Percentiles rank a stretch among this genome's conserved stretches.
Evolutionary conservation across 2,329 filamentous ascomycete genomes (phyloP).

Genomic region (Penicillium sp.): DNA sequence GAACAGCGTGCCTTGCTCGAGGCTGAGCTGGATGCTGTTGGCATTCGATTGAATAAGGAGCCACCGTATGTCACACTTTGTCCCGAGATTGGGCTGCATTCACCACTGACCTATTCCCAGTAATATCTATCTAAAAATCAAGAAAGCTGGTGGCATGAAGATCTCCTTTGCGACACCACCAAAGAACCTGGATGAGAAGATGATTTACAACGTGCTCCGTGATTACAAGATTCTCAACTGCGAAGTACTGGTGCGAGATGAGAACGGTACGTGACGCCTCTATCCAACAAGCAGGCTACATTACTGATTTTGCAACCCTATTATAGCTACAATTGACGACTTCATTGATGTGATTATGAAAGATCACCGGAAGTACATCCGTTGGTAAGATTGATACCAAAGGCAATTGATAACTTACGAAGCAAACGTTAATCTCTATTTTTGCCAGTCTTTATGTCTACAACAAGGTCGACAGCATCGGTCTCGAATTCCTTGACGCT

Average conservation of each 20-base stretch:
- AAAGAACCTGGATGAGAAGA: slow-evolving; percentile 92
- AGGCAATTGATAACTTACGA: neutral
- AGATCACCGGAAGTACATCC: slow-evolving; percentile 96
- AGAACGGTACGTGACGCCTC: slow-evolving; percentile 58
- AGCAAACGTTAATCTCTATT: neutral
- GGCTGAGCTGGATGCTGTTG: slow-evolving; percentile 89
- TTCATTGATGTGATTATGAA: slow-evolving; percentile 99
- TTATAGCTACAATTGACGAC: slow-evolving; percentile 82
- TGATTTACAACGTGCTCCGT: slow-evolving; percentile 94
- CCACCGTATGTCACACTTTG: slow-evolving; percentile 65
- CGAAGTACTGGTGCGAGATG: slow-evolving; percentile 92
- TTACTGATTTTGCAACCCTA: neutral
- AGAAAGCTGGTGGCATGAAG: slow-evolving; percentile 97
- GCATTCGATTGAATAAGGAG: slow-evolving; percentile 86
- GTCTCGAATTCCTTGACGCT: slow-evolving; percentile 87
- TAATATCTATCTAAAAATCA: slow-evolving; percentile 95
- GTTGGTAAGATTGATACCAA: slow-evolving; percentile 50
- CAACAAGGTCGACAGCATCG: slow-evolving; percentile 98
- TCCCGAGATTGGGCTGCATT: neutral
- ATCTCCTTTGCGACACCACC: slow-evolving; percentile 91
- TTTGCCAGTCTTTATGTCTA: slow-evolving; percentile 79
- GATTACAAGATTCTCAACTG: slow-evolving; percentile 99
- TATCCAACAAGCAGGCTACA: neutral
- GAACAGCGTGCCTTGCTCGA: slow-evolving; percentile 90
- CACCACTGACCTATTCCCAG: slow-evolving; percentile 43